phyloP scores from a whole-genome alignment of 192 early-diverging fungal species.

The Phycomyces blakesleeanus region DNA sequence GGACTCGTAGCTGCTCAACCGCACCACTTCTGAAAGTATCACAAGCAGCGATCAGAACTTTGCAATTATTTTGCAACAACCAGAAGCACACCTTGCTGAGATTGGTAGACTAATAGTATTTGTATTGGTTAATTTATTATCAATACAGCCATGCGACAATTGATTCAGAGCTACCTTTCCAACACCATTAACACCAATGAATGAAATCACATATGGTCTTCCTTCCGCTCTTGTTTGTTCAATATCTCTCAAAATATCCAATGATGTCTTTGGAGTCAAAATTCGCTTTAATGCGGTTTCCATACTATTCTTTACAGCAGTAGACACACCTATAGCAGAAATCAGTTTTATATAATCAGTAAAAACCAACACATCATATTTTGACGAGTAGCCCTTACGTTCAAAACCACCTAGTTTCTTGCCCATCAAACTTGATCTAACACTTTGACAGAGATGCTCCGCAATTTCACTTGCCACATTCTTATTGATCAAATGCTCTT shows the following conservation, averaged over 20 bases:
- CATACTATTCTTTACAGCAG: constrained; percentile 75
- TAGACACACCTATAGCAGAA: constrained; percentile 44
- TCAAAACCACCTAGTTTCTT: constrained; percentile 75
- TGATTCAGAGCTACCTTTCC: constrained; percentile 35
- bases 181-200: constrained; percentile 96
- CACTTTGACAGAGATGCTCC: constrained; percentile 78
- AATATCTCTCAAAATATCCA: constrained; percentile 90
- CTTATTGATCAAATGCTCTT: constrained; percentile 86
- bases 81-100: constrained; percentile 93
- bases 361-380: background rate
- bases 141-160: no score
- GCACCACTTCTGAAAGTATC: constrained; percentile 96
- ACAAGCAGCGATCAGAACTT: constrained; percentile 90
- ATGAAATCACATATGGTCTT: constrained; percentile 85
- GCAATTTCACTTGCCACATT: constrained; percentile 92
- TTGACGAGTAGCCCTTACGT: constrained; percentile 36
- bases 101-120: constrained; percentile 73
- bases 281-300: constrained; percentile 81
- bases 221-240: constrained; percentile 58
- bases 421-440: constrained; percentile 66
- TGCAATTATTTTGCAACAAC: constrained; percentile 87
- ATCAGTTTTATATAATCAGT: no score
- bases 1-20: constrained; percentile 91
- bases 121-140: background rate
- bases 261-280: constrained; percentile 83